Evolutionary conservation across 805 yeast species (phyloP).

Genomic region (Candida tammaniensis): DNA sequence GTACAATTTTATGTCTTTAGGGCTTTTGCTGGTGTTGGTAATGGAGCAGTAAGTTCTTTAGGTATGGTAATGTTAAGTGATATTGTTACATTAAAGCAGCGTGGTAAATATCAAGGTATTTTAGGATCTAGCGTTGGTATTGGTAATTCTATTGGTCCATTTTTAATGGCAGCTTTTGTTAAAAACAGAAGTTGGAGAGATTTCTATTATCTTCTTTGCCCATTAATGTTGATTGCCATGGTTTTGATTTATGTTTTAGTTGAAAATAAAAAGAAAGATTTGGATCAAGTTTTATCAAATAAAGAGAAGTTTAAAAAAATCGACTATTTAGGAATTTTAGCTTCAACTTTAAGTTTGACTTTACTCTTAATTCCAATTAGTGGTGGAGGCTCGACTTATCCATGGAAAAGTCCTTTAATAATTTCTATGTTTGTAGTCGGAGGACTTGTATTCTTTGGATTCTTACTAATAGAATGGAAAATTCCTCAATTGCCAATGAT

Average conservation of each 20-base stretch:
- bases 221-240: slow-evolving; percentile 34
- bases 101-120: slow-evolving; percentile 59
- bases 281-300: slow-evolving; percentile 26
- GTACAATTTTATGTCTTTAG: slow-evolving; percentile 50
- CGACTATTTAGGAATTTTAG: slow-evolving; percentile 53
- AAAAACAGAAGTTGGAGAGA: slow-evolving; percentile 49
- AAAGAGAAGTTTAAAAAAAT: slow-evolving; percentile 42
- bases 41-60: slow-evolving; percentile 51
- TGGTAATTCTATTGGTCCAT: slow-evolving; percentile 56
- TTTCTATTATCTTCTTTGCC: slow-evolving; percentile 48
- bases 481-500: slow-evolving; percentile 52
- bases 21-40: slow-evolving; percentile 55
- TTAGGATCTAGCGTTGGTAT: slow-evolving; percentile 49
- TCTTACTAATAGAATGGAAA: slow-evolving; percentile 51
- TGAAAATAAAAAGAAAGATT: slow-evolving; percentile 27
- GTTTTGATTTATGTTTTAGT: slow-evolving; percentile 32
- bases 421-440: slow-evolving; percentile 36
- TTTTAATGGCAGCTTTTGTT: slow-evolving; percentile 51
- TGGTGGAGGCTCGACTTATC: slow-evolving; percentile 59
- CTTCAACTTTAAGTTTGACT: slow-evolving; percentile 47
- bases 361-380: slow-evolving; percentile 54
- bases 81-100: slow-evolving; percentile 48
- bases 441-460: slow-evolving; percentile 31
- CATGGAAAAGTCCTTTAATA: slow-evolving; percentile 49
- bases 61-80: slow-evolving; percentile 55